phyloP scores from a whole-genome alignment of 1,284 basidiomycete genomes.

The Apiotrichum brassicae region DNA sequence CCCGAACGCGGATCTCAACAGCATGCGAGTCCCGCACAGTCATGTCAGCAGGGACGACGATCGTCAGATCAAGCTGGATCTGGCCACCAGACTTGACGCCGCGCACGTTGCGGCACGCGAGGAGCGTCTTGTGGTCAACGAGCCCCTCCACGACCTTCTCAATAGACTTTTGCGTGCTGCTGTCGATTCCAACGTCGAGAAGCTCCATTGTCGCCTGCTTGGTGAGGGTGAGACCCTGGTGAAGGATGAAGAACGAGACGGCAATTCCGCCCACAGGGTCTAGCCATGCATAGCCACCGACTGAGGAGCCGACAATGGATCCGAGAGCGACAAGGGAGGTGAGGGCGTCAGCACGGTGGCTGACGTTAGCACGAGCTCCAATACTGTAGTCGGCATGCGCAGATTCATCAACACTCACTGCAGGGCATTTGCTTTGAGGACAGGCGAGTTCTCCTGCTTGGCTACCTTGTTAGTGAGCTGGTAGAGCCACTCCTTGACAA shows the following conservation, averaged over 20 bases:
- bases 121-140: slow-evolving; percentile 48
- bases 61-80: slow-evolving; percentile 50
- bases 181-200: slow-evolving; percentile 73
- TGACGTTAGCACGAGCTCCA: slow-evolving; percentile 53
- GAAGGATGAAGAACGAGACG: slow-evolving; percentile 81
- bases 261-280: slow-evolving; percentile 91
- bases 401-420: slow-evolving; percentile 33
- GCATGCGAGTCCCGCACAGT: slow-evolving; percentile 56
- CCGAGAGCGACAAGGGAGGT: slow-evolving; percentile 79
- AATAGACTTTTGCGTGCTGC: slow-evolving; percentile 54
- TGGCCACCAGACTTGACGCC: slow-evolving; percentile 65
- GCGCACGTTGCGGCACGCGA: slow-evolving; percentile 61
- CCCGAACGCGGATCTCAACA: slow-evolving; percentile 60
- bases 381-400: background rate
- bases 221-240: slow-evolving; percentile 70
- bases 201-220: slow-evolving; percentile 71
- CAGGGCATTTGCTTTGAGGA: slow-evolving; percentile 83
- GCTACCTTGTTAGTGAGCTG: slow-evolving; percentile 80
- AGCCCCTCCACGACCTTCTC: slow-evolving; percentile 55
- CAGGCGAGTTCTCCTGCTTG: slow-evolving; percentile 79
- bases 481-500: slow-evolving; percentile 90
- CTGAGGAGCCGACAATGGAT: slow-evolving; percentile 77
- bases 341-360: slow-evolving; percentile 87
- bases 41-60: slow-evolving; percentile 58
- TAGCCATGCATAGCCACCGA: slow-evolving; percentile 73